phyloP scores from a whole-genome alignment of 345 rosid species.

The Gossypium thurberi region DNA sequence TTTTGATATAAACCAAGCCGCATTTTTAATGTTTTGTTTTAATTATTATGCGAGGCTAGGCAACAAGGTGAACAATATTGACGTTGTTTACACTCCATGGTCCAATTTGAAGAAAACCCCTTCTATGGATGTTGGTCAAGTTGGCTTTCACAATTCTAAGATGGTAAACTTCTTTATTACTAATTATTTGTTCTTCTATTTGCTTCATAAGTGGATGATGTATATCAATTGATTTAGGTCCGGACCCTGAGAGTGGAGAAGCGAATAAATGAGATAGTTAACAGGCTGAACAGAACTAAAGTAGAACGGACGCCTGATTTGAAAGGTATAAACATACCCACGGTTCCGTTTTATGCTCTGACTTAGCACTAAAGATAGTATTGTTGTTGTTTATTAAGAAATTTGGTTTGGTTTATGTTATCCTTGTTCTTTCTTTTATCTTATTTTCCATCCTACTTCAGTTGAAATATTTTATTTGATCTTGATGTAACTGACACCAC shows the following conservation, averaged over 20 bases:
- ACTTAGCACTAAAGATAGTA: background rate
- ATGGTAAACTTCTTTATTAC: conserved; percentile 43
- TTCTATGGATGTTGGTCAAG: conserved; percentile 99
- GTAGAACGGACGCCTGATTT: conserved; percentile 89
- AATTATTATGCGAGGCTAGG: conserved; percentile 40
- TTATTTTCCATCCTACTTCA: background rate
- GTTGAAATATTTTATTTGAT: background rate
- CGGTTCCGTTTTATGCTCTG: background rate
- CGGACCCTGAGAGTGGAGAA: conserved; percentile 88
- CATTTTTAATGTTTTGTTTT: background rate
- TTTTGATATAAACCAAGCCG: background rate
- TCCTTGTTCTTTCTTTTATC: background rate
- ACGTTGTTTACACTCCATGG: conserved; percentile 98
- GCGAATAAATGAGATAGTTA: conserved; percentile 83
- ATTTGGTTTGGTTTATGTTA: background rate
- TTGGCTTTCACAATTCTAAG: conserved; percentile 84
- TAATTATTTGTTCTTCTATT: background rate
- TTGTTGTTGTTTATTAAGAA: background rate
- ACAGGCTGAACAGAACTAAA: conserved; percentile 90
- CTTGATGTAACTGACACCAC: conserved; percentile 1
- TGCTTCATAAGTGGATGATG: background rate
- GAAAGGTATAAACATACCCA: conserved; percentile 43
- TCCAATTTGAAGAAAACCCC: conserved; percentile 88
- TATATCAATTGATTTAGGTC: conserved; percentile 43
- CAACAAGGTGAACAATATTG: conserved; percentile 86